These are phyloP conservation scores for Cladosporium velox DNA, from an alignment of 2,329 filamentous ascomycete species.

Conservation along the genomic window DNA sequence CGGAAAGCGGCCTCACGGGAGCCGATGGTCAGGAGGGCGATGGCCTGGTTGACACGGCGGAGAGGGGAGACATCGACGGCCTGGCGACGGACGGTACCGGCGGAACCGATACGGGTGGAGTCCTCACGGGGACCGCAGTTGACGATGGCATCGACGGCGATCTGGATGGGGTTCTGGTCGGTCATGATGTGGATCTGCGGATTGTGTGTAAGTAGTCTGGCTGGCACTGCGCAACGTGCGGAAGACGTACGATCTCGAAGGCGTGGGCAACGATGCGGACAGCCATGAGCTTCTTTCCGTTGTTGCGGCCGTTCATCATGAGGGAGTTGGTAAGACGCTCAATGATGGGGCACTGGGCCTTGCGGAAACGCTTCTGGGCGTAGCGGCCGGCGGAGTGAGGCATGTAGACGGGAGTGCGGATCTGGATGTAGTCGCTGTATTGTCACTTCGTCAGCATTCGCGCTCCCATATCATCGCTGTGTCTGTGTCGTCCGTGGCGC, in stretches of 20 bases:
- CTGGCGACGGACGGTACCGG: slow-evolving; percentile 99
- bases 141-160: slow-evolving; percentile 98
- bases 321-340: slow-evolving; percentile 99
- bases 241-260: slow-evolving; percentile 92
- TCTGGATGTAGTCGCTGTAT: slow-evolving; percentile 97
- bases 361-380: slow-evolving; percentile 99
- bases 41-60: slow-evolving; percentile 99
- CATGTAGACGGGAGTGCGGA: slow-evolving; percentile 98
- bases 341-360: slow-evolving; percentile 99
- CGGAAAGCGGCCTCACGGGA: slow-evolving; percentile 98
- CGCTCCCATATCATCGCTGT: slow-evolving; percentile 9
- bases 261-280: slow-evolving; percentile 98
- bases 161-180: slow-evolving; percentile 99
- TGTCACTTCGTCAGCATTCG: slow-evolving; percentile 21
- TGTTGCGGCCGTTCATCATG: slow-evolving; percentile 99
- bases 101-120: slow-evolving; percentile 98
- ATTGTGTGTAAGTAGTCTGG: slow-evolving; percentile 14
- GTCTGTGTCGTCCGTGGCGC: slow-evolving; percentile 5
- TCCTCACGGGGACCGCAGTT: slow-evolving; percentile 99
- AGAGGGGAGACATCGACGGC: slow-evolving; percentile 99
- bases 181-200: slow-evolving; percentile 98
- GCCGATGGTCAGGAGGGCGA: slow-evolving; percentile 97
- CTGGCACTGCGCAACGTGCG: slow-evolving; percentile 14
- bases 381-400: slow-evolving; percentile 98
- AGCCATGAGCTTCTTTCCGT: slow-evolving; percentile 99